phyloP scores from a whole-genome alignment of 306 rosid species.

The Astragalus glycyphyllos region DNA sequence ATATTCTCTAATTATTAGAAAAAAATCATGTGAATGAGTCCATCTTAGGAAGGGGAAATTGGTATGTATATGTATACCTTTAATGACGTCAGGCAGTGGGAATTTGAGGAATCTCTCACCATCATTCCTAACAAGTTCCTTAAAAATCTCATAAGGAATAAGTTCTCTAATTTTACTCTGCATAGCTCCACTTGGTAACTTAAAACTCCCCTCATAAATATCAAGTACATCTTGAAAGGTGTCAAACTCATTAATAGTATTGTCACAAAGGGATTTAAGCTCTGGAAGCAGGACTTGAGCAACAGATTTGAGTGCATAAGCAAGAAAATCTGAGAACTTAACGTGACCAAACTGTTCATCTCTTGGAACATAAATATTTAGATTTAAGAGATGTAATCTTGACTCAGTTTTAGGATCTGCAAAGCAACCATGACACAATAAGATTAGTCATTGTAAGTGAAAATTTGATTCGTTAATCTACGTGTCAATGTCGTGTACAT shows the following conservation, averaged over 20 bases:
- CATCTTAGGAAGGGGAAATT: neutral
- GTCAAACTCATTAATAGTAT: slow-evolving; percentile 85
- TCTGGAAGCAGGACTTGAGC: slow-evolving; percentile 75
- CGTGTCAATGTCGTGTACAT: too few relatives aligned
- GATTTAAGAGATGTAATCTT: slow-evolving; percentile 72
- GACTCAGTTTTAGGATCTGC: slow-evolving; percentile 77
- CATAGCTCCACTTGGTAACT: slow-evolving; percentile 60
- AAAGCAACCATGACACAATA: slow-evolving; percentile 37
- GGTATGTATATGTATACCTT: neutral
- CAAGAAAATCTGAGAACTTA: slow-evolving; percentile 84
- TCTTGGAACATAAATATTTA: slow-evolving; percentile 79
- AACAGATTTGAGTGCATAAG: slow-evolving; percentile 75
- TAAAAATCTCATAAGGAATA: slow-evolving; percentile 77
- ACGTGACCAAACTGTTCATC: slow-evolving; percentile 78
- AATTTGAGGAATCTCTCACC: slow-evolving; percentile 83
- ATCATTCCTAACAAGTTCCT: slow-evolving; percentile 77
- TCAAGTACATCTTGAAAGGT: slow-evolving; percentile 65
- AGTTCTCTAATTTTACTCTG: slow-evolving; percentile 54
- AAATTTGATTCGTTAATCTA: too few relatives aligned
- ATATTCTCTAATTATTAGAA: too few relatives aligned
- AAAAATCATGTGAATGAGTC: neutral
- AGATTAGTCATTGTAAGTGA: neutral
- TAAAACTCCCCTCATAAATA: slow-evolving; percentile 70
- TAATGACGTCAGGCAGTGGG: slow-evolving; percentile 76
- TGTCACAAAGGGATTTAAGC: slow-evolving; percentile 68